Evolutionary conservation across 129 eudicot species (phyloP).

Genomic region (Pulicaria dysenterica): DNA sequence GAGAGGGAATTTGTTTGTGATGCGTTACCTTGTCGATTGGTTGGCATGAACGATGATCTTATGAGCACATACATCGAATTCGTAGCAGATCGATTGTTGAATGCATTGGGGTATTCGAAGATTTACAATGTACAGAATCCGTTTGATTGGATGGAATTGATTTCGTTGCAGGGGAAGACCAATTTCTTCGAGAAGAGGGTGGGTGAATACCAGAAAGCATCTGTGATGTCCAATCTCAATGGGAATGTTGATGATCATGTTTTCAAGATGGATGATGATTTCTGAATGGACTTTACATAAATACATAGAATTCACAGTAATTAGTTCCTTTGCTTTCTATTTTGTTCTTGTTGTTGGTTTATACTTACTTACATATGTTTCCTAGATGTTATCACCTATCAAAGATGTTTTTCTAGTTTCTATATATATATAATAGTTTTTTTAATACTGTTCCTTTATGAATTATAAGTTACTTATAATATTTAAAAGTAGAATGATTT

Average conservation of each 20-base stretch:
- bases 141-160: slow-evolving; percentile 95
- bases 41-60: slow-evolving; percentile 82
- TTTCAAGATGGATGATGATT: slow-evolving; percentile 77
- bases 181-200: slow-evolving; percentile 95
- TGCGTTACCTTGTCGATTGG: slow-evolving; percentile 76
- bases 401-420: too few relatives aligned
- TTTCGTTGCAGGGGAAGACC: slow-evolving; percentile 81
- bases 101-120: slow-evolving; percentile 59
- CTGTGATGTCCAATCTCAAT: slow-evolving; percentile 74
- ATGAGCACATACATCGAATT: slow-evolving; percentile 81
- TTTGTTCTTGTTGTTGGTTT: not conserved
- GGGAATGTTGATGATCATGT: slow-evolving; percentile 57
- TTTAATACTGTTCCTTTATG: too few relatives aligned
- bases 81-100: slow-evolving; percentile 75
- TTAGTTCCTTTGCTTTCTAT: too few relatives aligned
- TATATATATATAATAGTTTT: too few relatives aligned
- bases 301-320: not conserved
- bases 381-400: too few relatives aligned
- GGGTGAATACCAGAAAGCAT: slow-evolving; percentile 92
- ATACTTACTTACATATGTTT: not conserved
- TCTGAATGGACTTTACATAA: slow-evolving; percentile 23
- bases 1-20: slow-evolving; percentile 90
- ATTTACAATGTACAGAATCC: slow-evolving; percentile 70
- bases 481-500: too few relatives aligned
- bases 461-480: too few relatives aligned